Base-by-base conservation (phyloP, 306 rosid genomes). In the Cicer cuneatum region DNA sequence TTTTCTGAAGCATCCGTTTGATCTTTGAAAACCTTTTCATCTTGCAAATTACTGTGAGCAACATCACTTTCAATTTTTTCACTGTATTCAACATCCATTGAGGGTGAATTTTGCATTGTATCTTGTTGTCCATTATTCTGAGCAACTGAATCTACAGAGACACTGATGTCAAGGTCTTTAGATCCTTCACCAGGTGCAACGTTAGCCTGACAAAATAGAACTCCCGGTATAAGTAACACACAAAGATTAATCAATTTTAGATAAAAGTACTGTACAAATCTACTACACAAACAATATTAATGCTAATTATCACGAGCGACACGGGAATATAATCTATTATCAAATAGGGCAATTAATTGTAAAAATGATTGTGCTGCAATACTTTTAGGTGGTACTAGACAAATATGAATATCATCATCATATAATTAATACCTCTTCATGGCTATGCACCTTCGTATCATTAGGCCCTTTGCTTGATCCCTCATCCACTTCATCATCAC, bases 401-500 rank as follows among this genome's bases (percentile, higher is more conserved):
- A 68, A 61, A 62, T 49, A 16, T 62, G 69, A 69, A 39, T 21
- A 73, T 29, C 52, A 39, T 59, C 10, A 7, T 54, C 13, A 14
- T 42, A 56, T 7, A 68, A 47, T 86, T 10, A 68, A 57, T 87
- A 92, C 99, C 92, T 89, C 98, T 43, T 87, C 92, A 74, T 72
- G 90, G 64, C 65, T 84, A 54, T 85, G 83, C 47, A 19, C 81
- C 16, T 81, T 62, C 2, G 61, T 75, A 78, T 78, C 70, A 67
- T 70, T 75, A 39, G 47, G 78, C 76, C 53, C 80, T 72, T 83
- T 75, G 68, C 86, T 80, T 75, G 88, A 81, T 72, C 79, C 93
- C 19, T 81, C 93, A 19, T 92, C 98, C 37, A 74, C 74, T 37
- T 94, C 99, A 12, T 90, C 92, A 66, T 95, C 98, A 73, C 99